Conservation (phyloP, 805 yeast genomes). For the Barnettozyma salicaria region DNA sequence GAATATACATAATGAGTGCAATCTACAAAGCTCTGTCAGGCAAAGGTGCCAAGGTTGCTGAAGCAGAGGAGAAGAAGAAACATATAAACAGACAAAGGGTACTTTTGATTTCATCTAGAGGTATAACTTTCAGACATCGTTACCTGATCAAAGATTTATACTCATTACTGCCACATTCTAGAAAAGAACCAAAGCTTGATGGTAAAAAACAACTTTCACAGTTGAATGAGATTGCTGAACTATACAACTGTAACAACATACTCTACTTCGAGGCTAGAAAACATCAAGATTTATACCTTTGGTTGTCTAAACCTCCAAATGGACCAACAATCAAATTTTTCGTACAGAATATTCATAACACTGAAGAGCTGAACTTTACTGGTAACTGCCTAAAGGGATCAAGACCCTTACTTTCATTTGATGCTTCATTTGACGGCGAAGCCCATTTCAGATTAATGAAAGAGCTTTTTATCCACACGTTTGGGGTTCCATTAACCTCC, state of each 20-base stretch:
- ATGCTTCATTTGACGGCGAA: slow-evolving; percentile 60
- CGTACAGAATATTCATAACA: slow-evolving; percentile 90
- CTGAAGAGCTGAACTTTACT: slow-evolving; percentile 92
- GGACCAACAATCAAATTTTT: slow-evolving; percentile 96
- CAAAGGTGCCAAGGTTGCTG: slow-evolving; percentile 31
- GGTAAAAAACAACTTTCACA: slow-evolving; percentile 83
- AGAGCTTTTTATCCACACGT: slow-evolving; percentile 73
- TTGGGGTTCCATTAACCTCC: slow-evolving; percentile 94
- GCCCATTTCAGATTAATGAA: slow-evolving; percentile 72
- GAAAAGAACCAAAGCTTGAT: slow-evolving; percentile 95
- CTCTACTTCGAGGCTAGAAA: slow-evolving; percentile 93
- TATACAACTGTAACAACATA: slow-evolving; percentile 94
- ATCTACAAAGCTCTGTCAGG: slow-evolving; percentile 62
- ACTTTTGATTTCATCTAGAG: slow-evolving; percentile 85
- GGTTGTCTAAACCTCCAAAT: slow-evolving; percentile 95
- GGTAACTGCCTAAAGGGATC: slow-evolving; percentile 96
- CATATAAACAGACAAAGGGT: slow-evolving; percentile 85
- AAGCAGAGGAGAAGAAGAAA: slow-evolving; percentile 37
- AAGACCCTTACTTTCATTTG: slow-evolving; percentile 89
- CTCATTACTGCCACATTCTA: slow-evolving; percentile 82
- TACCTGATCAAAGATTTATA: slow-evolving; percentile 82
- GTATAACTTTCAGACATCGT: slow-evolving; percentile 92
- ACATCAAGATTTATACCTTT: slow-evolving; percentile 89
- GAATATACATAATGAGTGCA: slow-evolving; percentile 48
- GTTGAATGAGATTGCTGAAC: slow-evolving; percentile 91